A percentile compares a stretch with the other conserved stretches of the same genome.
phyloP scores from a whole-genome alignment of 2,329 filamentous ascomycete genomes.

The Aureobasidium leucospermi region DNA sequence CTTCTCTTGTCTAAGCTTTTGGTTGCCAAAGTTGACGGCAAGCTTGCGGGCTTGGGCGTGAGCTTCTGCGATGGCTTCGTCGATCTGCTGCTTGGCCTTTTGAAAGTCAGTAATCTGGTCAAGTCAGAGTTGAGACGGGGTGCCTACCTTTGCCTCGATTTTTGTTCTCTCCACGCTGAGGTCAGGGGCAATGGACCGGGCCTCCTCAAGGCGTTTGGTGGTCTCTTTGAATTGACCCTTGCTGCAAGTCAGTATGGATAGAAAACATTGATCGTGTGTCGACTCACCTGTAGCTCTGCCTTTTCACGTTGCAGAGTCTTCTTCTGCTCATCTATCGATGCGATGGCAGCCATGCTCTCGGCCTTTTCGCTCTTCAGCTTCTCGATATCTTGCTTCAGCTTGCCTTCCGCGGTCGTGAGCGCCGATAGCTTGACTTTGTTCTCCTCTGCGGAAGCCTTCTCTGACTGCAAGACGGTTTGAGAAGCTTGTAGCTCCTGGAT shows the following conservation, averaged over 20 bases:
- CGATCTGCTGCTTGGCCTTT: not conserved
- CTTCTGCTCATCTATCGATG: conserved; percentile 2
- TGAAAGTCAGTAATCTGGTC: not conserved
- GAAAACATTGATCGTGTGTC: not conserved
- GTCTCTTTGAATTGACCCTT: not conserved
- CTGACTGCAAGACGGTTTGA: not conserved
- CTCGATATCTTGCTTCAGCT: not conserved
- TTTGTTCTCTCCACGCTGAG: not conserved
- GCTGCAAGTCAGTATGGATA: too few relatives aligned
- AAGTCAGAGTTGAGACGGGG: not conserved
- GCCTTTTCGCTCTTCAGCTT: not conserved
- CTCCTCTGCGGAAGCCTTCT: not conserved
- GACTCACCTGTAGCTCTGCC: conserved; percentile 1
- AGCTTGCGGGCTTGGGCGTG: not conserved
- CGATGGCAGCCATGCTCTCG: not conserved
- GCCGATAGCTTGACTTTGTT: not conserved
- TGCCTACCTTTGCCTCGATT: not conserved
- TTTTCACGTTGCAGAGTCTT: not conserved
- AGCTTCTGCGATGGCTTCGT: not conserved
- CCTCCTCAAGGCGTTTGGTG: not conserved
- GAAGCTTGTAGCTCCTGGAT: not conserved
- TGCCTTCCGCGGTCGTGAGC: not conserved
- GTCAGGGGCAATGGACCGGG: not conserved
- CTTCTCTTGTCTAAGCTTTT: not conserved
- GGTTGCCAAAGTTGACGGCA: not conserved